Conservation (phyloP, 1,139 yeast species). For the Scheffersomyces cryptocercus region DNA sequence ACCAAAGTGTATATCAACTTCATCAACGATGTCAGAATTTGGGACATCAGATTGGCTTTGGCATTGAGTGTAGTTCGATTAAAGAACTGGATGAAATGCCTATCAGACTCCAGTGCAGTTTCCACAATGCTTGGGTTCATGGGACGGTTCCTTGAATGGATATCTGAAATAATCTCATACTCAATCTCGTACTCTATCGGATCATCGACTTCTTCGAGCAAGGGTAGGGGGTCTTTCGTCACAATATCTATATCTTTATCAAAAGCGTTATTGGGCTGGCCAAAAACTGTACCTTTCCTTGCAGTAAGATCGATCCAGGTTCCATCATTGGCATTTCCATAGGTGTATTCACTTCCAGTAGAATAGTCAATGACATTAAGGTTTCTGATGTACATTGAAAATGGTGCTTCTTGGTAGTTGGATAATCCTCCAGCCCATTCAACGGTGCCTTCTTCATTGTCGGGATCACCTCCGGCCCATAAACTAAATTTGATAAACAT, state of each 20-base stretch:
- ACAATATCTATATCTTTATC: too few relatives aligned
- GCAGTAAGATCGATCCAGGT: conserved; percentile 8
- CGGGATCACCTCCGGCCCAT: conserved; percentile 48
- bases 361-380: conserved; percentile 35
- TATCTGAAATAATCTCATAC: too few relatives aligned
- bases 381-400: conserved; percentile 31
- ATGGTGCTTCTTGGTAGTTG: conserved; percentile 37
- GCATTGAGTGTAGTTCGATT: neutral
- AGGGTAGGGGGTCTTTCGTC: too few relatives aligned
- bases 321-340: conserved; percentile 21
- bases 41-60: neutral
- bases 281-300: neutral
- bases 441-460: conserved; percentile 47
- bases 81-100: neutral
- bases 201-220: too few relatives aligned
- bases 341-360: conserved; percentile 34
- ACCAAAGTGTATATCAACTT: neutral
- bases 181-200: too few relatives aligned
- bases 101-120: neutral
- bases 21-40: neutral
- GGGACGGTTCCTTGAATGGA: too few relatives aligned
- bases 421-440: conserved; percentile 48
- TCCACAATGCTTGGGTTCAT: neutral
- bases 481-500: conserved; percentile 39
- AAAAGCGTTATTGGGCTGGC: neutral